Percentiles rank a stretch among this genome's conserved stretches.
phyloP scores from a whole-genome alignment of 1,284 basidiomycete species.

The Cutaneotrichosporon sp. region DNA sequence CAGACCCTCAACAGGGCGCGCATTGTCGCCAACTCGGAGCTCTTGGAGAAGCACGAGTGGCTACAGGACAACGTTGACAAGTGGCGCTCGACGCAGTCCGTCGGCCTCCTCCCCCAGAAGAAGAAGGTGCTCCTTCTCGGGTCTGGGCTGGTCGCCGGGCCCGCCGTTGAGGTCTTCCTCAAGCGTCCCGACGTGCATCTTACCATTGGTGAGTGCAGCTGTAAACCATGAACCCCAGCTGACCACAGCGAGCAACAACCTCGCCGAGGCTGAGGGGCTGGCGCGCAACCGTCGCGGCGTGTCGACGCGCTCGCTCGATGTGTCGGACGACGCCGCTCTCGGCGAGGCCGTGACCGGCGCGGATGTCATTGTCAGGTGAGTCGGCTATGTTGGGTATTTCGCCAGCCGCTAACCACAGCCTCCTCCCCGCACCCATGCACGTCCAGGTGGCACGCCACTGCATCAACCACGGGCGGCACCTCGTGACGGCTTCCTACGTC shows the following conservation, averaged over 20 bases:
- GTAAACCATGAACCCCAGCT: no score
- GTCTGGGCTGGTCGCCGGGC: slow-evolving; percentile 87
- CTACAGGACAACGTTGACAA: slow-evolving; percentile 60
- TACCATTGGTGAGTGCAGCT: slow-evolving; percentile 66
- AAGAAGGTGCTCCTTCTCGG: slow-evolving; percentile 80
- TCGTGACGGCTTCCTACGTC: slow-evolving; percentile 92
- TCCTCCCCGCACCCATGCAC: slow-evolving; percentile 80
- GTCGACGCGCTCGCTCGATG: slow-evolving; percentile 64
- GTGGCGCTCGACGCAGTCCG: slow-evolving; percentile 41
- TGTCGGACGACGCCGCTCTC: slow-evolving; percentile 61
- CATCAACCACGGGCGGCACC: slow-evolving; percentile 70
- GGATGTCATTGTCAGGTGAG: slow-evolving; percentile 56
- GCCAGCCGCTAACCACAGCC: slow-evolving; percentile 44
- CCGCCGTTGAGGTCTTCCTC: slow-evolving; percentile 73
- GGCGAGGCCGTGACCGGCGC: slow-evolving; percentile 60
- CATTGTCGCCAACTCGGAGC: slow-evolving; percentile 63
- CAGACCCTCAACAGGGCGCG: slow-evolving; percentile 67
- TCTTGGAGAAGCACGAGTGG: slow-evolving; percentile 64
- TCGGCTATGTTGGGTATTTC: background rate
- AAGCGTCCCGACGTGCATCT: slow-evolving; percentile 64
- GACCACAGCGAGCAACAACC: slow-evolving; percentile 68
- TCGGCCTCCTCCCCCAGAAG: slow-evolving; percentile 48
- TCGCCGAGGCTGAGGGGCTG: slow-evolving; percentile 64
- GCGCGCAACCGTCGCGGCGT: slow-evolving; percentile 63
- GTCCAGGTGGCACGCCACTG: slow-evolving; percentile 73